These are phyloP conservation scores for Penicillium psychrofluorescens DNA, from an alignment of 495 filamentous ascomycete genomes.

Conservation along the genomic window DNA sequence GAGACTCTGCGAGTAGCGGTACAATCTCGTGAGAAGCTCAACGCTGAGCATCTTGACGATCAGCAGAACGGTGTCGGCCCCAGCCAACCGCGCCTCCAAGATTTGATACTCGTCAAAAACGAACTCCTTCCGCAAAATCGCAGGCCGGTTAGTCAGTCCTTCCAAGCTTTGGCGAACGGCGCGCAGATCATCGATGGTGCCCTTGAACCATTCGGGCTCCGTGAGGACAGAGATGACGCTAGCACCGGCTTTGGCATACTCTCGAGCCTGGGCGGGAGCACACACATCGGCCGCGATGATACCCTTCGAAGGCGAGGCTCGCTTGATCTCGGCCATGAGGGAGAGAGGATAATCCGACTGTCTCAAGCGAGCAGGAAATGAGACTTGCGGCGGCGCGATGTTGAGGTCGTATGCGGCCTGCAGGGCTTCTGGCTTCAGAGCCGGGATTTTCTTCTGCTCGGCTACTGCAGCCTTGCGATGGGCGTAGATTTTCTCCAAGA, in stretches of 20 bases:
- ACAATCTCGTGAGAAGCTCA: conserved; percentile 67
- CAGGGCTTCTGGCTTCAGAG: conserved; percentile 75
- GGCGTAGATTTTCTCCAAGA: conserved; percentile 86
- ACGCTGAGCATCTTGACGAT: conserved; percentile 97
- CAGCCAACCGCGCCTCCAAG: conserved; percentile 84
- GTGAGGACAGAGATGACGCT: conserved; percentile 97
- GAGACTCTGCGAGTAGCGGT: conserved; percentile 78
- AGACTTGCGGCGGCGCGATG: conserved; percentile 76
- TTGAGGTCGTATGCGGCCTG: conserved; percentile 79
- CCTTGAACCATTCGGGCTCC: conserved; percentile 98
- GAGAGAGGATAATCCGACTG: conserved; percentile 75
- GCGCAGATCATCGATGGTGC: conserved; percentile 87
- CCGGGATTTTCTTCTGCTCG: conserved; percentile 79
- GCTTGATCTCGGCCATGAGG: conserved; percentile 94
- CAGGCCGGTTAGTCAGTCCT: conserved; percentile 85
- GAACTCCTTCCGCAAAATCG: conserved; percentile 91
- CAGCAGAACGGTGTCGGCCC: conserved; percentile 89
- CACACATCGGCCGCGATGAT: conserved; percentile 82
- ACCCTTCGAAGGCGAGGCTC: conserved; percentile 93
- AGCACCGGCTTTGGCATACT: conserved; percentile 88
- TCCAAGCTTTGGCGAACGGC: conserved; percentile 81
- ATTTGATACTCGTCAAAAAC: conserved; percentile 99
- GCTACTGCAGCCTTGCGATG: conserved; percentile 71
- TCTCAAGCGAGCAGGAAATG: conserved; percentile 71
- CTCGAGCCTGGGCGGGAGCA: conserved; percentile 82